Evolutionary conservation across 192 early-diverging fungal species (phyloP).

Genomic region (Haplosporangium gracile): DNA sequence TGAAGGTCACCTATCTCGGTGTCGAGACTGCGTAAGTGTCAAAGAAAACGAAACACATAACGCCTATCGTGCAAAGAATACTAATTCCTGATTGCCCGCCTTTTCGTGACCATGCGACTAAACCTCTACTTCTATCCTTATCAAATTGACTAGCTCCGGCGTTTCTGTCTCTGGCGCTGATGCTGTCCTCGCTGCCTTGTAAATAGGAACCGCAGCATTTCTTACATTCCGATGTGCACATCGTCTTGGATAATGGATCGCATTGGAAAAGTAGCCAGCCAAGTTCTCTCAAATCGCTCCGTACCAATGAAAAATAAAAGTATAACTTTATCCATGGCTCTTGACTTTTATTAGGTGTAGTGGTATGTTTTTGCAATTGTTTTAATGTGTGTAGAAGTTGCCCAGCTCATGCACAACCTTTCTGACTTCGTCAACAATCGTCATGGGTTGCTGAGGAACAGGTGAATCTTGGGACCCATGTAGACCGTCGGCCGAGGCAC

Average conservation of each 20-base stretch:
- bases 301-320: background rate
- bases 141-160: constrained; percentile 41
- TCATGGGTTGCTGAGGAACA: constrained; percentile 27
- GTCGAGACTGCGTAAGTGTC: constrained; percentile 66
- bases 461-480: constrained; percentile 6
- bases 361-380: background rate
- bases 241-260: background rate
- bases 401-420: constrained; percentile 48
- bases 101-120: background rate
- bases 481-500: background rate
- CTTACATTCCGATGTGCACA: background rate
- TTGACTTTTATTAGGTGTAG: background rate
- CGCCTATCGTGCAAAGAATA: no score
- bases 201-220: background rate
- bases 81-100: background rate
- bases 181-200: constrained; percentile 68
- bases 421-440: constrained; percentile 49
- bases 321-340: no score
- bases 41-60: background rate
- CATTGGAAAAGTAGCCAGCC: background rate
- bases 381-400: constrained; percentile 44
- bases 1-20: constrained; percentile 79
- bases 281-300: background rate
- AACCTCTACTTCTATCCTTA: background rate
- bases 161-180: constrained; percentile 70